Base-by-base conservation (phyloP, 1,284 basidiomycete genomes). In the Austroboletus niveus region DNA sequence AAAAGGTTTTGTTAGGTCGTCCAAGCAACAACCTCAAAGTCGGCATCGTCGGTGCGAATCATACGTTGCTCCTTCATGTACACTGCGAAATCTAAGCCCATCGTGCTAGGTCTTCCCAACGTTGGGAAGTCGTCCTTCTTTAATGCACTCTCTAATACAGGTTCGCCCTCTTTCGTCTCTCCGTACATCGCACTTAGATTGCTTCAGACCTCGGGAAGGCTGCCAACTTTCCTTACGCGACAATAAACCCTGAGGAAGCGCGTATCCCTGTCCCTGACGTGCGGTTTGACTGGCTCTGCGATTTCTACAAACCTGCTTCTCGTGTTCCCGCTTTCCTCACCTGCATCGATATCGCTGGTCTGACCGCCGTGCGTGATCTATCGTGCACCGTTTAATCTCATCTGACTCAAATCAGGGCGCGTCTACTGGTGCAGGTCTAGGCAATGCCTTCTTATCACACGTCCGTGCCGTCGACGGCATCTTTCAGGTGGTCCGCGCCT, bases 391-490 rank as follows among this genome's bases (percentile, higher is more conserved):
- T 17, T 36, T 24, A 15, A 45, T 53, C 45, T 34, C 47, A 43
- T 48, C 60, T 67, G 31, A 71, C 27, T 31, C 54, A 40, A 34
- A 55, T 11, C 62, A 93, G 81, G 93, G 97, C 61, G 97, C 97
- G 2, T 98, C 95, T 12, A 98, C 96, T 36, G 97, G 97, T 67
- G 97, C 93, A 49, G 97, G 97, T 71, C 85, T 99, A 45, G 97
- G 97, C 44, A 99, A 99, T 70, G 87, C 94, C 41, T 99, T 99
- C 81, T 77, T 99, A 73, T 94, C 93, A 32, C 94, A 99, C 72
- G 96, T 99, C 46, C 89, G 97, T 54, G 91, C 96, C 24, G 97
- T 99, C 57, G 97, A 99, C 69, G 97, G 97, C 68, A 99, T 99
- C 70, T 99, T 99, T 81, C 97, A 99, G 72, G 88, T 98, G 57